Base-by-base conservation (phyloP, 805 yeast species). In the Lipomyces japonicus region DNA sequence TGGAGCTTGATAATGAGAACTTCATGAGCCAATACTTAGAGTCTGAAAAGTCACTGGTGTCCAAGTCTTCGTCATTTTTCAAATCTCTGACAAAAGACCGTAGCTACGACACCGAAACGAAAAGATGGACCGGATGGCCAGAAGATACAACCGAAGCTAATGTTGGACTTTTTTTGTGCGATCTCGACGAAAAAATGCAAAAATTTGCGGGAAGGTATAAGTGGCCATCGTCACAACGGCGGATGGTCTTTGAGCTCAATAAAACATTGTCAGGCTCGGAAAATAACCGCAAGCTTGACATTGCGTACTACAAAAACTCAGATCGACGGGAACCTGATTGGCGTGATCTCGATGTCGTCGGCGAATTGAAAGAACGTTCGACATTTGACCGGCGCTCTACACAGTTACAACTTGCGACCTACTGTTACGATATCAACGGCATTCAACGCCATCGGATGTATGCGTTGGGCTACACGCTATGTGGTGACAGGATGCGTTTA, bases 21-120 rank as follows among this genome's bases (percentile, higher is more conserved):
- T n/a, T n/a, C n/a, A n/a, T n/a, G n/a, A n/a, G n/a, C n/a, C n/a
- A n/a, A n/a, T n/a, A n/a, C n/a, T n/a, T n/a, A n/a, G n/a, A n/a
- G n/a, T n/a, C 53, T 6, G 53, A 44, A 12, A 50, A 19, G 14
- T 50, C 53, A 2, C 39, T 28, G 32, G 32, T 28, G 12, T 28
- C 32, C 32, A 28, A 28, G 32, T 28, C 32, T 28, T 28, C 12
- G 32, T 28, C 14, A 14, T 28, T 28, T 28, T 28, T 28, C 14
- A 28, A 28, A 14, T 28, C 14, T 14, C 14, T 28, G 32, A 14
- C 10, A 28, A 28, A 28, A 28, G 10, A 28, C 14, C 12, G 32
- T 14, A 28, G 32, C 14, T 28, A 28, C 14, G 14, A 28, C 32
- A 28, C 32, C 14, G 32, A 28, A 28, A 28, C 32, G 32, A 28